A percentile compares a stretch with the other conserved stretches of the same genome.
These are phyloP conservation scores for Kitagawia praeruptora DNA, from an alignment of 129 eudicot genomes.

Conservation along the genomic window DNA sequence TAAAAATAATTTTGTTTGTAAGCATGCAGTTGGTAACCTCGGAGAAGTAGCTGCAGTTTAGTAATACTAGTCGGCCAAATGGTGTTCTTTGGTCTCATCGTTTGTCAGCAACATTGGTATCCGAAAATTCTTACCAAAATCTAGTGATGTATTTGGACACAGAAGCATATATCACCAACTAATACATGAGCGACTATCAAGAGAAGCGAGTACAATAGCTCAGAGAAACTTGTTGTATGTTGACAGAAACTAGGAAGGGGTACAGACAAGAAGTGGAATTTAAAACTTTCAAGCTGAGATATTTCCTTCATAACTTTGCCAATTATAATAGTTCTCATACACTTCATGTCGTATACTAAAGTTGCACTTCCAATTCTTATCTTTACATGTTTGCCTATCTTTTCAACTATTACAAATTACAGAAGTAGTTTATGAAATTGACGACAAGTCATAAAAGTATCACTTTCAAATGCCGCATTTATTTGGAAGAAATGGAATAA, in stretches of 20 bases:
- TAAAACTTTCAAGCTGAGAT: not conserved
- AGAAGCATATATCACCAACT: not conserved
- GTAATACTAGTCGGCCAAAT: not conserved
- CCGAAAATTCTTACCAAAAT: not conserved
- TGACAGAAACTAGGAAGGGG: not conserved
- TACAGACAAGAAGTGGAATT: not conserved
- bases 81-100: not conserved
- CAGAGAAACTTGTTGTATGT: not conserved
- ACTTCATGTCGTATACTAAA: not conserved
- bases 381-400: not conserved
- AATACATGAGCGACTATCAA: not conserved
- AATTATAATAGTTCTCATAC: not conserved
- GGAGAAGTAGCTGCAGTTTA: not conserved
- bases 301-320: not conserved
- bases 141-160: not conserved
- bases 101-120: not conserved
- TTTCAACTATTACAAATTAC: not conserved
- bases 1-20: too few relatives aligned
- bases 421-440: not conserved
- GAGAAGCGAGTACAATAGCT: not conserved
- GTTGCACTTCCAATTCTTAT: not conserved
- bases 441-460: not conserved
- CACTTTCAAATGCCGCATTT: not conserved
- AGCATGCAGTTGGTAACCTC: not conserved
- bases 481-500: not conserved